Base-by-base conservation (phyloP, 1,284 basidiomycete genomes). In the Moesziomyces parantarcticus region DNA sequence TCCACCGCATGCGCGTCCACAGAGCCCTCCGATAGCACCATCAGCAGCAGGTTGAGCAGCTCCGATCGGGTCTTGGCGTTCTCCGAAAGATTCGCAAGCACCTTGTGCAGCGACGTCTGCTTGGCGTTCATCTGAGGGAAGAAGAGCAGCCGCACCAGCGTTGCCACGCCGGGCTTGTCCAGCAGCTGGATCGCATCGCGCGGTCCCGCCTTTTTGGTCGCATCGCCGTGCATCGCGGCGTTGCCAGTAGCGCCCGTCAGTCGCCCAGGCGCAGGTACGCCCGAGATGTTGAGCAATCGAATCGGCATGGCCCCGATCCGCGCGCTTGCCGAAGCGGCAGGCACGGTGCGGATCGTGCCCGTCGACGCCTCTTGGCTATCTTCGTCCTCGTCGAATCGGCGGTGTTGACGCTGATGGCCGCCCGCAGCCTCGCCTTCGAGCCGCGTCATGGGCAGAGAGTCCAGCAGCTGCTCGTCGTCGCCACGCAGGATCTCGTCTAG, bases 31-130 rank as follows among this genome's bases (percentile, higher is more conserved):
- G 97, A 93, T 5, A 99, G 87, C 65, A 99, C 93, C 68, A 90
- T 91, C 13, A 99, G 87, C 20, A 99, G 88, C 26, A 97, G 88
- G 81, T 94, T 95, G 86, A 99, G 92, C 26, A 99, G 87, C 77
- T 99, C 97, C 3, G 89, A 90, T 21, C 96, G 89, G 2, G 95
- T 96, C 83, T 92, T 93, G 3, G 89, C 87, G 83, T 99, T 99
- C 86, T 99, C 94, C 84, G 94, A 98, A 5, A 99, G 87, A 83
- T 99, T 96, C 70, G 93, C 91, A 26, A 99, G 89, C 2, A 98
- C 92, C 83, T 92, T 92, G 85, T 94, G 92, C 21, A 99, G 87
- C 22, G 92, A 86, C 41, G 89, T 91, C 85, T 94, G 93, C 85
- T 90, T 90, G 55, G 70, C 67, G 66, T 93, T 87, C 42, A 94